Evolutionary conservation across 176 grass and related monocot species (phyloP), one percentile per base, ranked within the genome.

Genomic region (Miscanthus lutarioriparius): DNA sequence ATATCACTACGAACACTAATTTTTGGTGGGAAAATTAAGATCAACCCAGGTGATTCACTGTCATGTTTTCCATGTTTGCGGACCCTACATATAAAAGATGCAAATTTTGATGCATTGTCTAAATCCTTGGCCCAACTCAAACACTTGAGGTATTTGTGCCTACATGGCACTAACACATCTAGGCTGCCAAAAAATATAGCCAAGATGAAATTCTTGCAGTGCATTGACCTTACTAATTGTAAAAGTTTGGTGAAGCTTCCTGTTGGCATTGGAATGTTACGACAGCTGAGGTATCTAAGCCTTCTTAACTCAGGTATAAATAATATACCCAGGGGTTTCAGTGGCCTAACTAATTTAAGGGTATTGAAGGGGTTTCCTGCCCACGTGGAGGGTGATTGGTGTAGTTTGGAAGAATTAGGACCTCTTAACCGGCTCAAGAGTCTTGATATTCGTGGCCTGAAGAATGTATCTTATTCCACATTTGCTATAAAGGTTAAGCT

Each of bases 401-500:
- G 64, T 23, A 79, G 38, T n/a, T 45, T 85, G 65, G 64, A 70
- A 51, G 83, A 78, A 49, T 14, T 85, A 5, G 45, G 64, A 7
- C 8, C 74, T 62, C 71, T 63, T 11, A 26, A 11, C 59, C 61
- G 30, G 10, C 61, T 64, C 12, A 30, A 1, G 12, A 4, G 5
- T 13, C 61, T 64, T 6, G 0, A 2, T 11, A 64, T 64, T 15
- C 0, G 1, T 30, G 25, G 26, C 25, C 12, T 64, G 0, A 12
- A 13, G 10, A 14, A 64, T 64, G 61, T 30, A 15, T 15, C 10
- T 6, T 28, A 25, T 27, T 64, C 25, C 12, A 5, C 59, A 30
- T 14, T 15, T 28, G 10, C 61, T 13, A 30, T 6, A 64, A 64
- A 64, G 1, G 61, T 11, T 0, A 28, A 12, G 61, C 23, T 64